Evolutionary conservation across 108 stramenopile genomes (phyloP).

Genomic region (Discostella pseudostelligera): DNA sequence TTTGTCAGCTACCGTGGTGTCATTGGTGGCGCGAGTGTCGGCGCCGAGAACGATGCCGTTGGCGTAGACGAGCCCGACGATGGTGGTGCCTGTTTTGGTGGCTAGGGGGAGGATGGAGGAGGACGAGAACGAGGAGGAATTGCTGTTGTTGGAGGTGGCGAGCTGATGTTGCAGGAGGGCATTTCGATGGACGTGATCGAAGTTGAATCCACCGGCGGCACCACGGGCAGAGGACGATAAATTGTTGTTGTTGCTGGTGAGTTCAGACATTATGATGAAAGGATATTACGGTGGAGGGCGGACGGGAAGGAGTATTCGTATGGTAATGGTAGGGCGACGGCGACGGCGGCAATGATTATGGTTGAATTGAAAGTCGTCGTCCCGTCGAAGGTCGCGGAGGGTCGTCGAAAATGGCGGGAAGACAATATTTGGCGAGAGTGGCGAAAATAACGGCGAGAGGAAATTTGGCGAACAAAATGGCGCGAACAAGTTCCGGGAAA

Average conservation of each 20-base stretch:
- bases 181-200: slow-evolving; percentile 80
- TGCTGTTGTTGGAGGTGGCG: slow-evolving; percentile 13
- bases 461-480: too few species aligned
- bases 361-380: slow-evolving; percentile 82
- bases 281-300: slow-evolving; percentile 6
- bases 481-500: too few species aligned
- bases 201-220: slow-evolving; percentile 68
- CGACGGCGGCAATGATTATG: slow-evolving; percentile 69
- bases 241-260: slow-evolving; percentile 20
- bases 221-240: slow-evolving; percentile 18
- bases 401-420: too few species aligned
- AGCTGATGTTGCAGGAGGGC: slow-evolving; percentile 42
- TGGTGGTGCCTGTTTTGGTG: slow-evolving; percentile 95
- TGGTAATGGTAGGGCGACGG: slow-evolving; percentile 11
- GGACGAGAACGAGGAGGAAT: slow-evolving; percentile 10
- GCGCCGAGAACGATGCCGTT: slow-evolving; percentile 97
- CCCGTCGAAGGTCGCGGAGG: slow-evolving; percentile 4
- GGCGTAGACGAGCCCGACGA: slow-evolving; percentile 89
- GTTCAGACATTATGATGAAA: too few species aligned
- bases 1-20: slow-evolving; percentile 96
- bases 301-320: too few species aligned
- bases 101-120: slow-evolving; percentile 71
- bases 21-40: slow-evolving; percentile 96
- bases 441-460: too few species aligned
- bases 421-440: too few species aligned